phyloP scores from a whole-genome alignment of 2,329 filamentous ascomycete genomes.

The Daldinia eschscholtzii region DNA sequence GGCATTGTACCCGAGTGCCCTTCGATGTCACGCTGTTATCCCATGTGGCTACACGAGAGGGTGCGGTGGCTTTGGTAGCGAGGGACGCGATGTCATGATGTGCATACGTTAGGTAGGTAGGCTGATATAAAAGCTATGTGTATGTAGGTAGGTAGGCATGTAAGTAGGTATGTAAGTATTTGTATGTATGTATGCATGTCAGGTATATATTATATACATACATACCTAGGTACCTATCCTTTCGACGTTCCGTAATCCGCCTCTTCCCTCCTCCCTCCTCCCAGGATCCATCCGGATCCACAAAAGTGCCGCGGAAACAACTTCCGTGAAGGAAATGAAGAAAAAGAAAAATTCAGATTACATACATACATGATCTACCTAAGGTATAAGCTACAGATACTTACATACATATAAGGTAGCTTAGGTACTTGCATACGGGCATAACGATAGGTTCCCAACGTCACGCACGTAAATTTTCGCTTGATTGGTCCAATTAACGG shows the following conservation, averaged over 20 bases:
- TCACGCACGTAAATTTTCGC: slow-evolving; percentile 7
- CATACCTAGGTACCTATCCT: background rate
- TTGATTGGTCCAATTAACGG: slow-evolving; percentile 22
- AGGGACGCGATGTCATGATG: slow-evolving; percentile 3
- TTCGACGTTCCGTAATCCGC: slow-evolving; percentile 6
- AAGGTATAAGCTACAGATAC: no score
- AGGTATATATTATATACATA: slow-evolving; percentile 1
- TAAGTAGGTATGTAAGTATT: no score
- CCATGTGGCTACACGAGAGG: slow-evolving; percentile 8
- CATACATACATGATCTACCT: background rate
- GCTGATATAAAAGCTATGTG: background rate
- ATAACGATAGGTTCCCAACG: no score
- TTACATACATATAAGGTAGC: no score
- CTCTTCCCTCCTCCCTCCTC: background rate
- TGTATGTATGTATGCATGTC: background rate
- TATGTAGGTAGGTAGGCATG: background rate
- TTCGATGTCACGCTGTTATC: slow-evolving; percentile 8
- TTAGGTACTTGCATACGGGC: no score
- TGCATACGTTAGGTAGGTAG: background rate
- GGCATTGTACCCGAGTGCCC: slow-evolving; percentile 6
- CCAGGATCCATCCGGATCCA: slow-evolving; percentile 4
- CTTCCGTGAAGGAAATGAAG: slow-evolving; percentile 12
- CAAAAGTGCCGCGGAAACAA: slow-evolving; percentile 8
- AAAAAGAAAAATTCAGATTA: slow-evolving; percentile 10
- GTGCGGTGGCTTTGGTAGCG: slow-evolving; percentile 6